These are phyloP conservation scores for Fusarium sp. DNA, from an alignment of 2,329 filamentous ascomycete species.

Conservation along the genomic window DNA sequence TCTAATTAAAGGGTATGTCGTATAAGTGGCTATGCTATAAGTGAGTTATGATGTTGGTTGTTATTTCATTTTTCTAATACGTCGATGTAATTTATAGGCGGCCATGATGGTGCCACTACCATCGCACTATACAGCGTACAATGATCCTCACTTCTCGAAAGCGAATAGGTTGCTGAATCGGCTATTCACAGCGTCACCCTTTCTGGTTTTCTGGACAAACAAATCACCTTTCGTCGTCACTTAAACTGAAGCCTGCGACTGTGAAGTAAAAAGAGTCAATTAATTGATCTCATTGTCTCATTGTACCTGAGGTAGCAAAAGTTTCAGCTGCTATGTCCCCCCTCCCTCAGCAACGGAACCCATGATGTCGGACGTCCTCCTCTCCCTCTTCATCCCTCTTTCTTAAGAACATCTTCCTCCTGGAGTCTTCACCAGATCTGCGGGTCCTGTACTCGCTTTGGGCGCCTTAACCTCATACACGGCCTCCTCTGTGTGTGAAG, in stretches of 20 bases:
- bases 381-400: neutral
- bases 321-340: fast-evolving
- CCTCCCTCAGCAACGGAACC: fast-evolving
- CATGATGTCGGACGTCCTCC: fast-evolving
- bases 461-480: neutral
- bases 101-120: fast-evolving
- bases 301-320: neutral
- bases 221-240: neutral
- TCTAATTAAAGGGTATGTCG: fast-evolving
- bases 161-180: fast-evolving
- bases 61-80: fast-evolving
- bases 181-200: fast-evolving
- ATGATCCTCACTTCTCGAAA: neutral
- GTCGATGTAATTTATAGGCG: neutral
- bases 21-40: fast-evolving
- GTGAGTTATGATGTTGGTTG: neutral
- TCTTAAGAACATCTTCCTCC: neutral
- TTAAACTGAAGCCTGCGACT: too few relatives aligned
- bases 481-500: neutral
- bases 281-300: neutral
- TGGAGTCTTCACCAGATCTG: neutral
- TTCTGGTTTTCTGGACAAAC: fast-evolving
- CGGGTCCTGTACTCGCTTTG: fast-evolving
- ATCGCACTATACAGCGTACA: neutral
- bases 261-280: fast-evolving